A percentile compares a stretch with the other conserved stretches of the same genome.
Conservation (phyloP, 805 yeast genomes). For the Metschnikowia santaceciliae region DNA sequence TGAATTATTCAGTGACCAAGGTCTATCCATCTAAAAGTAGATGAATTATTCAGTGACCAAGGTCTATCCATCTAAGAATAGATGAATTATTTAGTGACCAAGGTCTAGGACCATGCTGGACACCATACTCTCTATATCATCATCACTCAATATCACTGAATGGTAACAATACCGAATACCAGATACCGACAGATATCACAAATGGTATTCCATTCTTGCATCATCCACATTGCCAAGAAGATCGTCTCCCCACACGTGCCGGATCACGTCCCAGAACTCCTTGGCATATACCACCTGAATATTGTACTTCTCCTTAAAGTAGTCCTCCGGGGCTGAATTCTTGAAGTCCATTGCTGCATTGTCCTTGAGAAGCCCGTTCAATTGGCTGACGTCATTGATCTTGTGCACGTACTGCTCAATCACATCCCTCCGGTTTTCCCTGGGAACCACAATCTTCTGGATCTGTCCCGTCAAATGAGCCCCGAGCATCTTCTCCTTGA, state of each 20-base stretch:
- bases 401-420: conserved; percentile 49
- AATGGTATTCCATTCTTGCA: conserved; percentile 14
- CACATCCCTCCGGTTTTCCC: conserved; percentile 65
- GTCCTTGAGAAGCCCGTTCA: conserved; percentile 36
- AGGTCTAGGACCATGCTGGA: too few relatives aligned
- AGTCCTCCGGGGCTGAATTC: conserved; percentile 46
- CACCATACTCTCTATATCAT: too few relatives aligned
- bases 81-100: too few relatives aligned
- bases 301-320: conserved; percentile 51
- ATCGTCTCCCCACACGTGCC: conserved; percentile 62
- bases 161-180: not conserved
- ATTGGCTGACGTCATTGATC: conserved; percentile 29
- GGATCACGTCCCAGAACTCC: conserved; percentile 75
- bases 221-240: conserved; percentile 23
- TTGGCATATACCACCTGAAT: conserved; percentile 61
- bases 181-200: not conserved
- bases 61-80: too few relatives aligned
- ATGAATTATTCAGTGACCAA: too few relatives aligned
- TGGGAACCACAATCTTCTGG: conserved; percentile 62
- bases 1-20: too few relatives aligned
- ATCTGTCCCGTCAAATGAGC: conserved; percentile 66
- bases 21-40: too few relatives aligned
- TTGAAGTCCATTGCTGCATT: conserved; percentile 29
- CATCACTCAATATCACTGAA: not conserved
- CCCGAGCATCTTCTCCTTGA: conserved; percentile 71